Conservation (phyloP, 108 stramenopile genomes). For the Pelagomonas calceolata region DNA sequence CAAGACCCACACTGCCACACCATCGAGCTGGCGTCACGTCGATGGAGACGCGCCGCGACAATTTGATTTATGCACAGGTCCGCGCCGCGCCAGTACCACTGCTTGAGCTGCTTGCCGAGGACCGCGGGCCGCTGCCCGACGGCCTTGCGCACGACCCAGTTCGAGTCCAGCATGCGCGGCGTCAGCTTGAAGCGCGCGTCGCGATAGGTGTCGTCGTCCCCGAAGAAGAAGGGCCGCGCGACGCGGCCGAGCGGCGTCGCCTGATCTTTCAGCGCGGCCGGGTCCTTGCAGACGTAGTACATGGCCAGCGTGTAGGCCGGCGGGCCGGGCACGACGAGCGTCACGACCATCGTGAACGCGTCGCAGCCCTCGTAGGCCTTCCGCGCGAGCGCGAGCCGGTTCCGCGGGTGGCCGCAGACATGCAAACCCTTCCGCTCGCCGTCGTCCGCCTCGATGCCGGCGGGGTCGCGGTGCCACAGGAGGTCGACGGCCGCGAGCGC, state of each 20-base stretch:
- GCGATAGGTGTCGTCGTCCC: constrained; percentile 42
- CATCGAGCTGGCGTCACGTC: too few species aligned
- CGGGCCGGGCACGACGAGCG: constrained; percentile 35
- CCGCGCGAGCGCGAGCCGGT: constrained; percentile 23
- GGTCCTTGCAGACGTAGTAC: constrained; percentile 25
- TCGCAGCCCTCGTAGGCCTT: constrained; percentile 1
- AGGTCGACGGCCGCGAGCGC: constrained; percentile 24
- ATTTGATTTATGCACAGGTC: too few species aligned
- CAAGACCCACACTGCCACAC: too few species aligned
- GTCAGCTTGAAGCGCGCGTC: constrained; percentile 81
- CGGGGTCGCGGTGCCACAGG: not conserved
- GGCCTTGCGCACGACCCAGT: constrained; percentile 76
- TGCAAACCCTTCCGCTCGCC: not conserved
- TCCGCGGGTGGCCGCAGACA: constrained; percentile 19
- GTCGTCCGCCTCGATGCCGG: not conserved
- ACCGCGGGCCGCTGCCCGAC: constrained; percentile 82
- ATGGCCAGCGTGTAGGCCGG: constrained; percentile 25
- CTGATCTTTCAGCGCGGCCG: not conserved
- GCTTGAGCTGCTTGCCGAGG: constrained; percentile 82
- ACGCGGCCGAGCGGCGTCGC: constrained; percentile 32
- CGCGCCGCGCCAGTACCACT: constrained; percentile 54
- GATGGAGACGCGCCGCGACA: too few species aligned
- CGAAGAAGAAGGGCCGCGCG: constrained; percentile 28
- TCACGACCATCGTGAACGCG: constrained; percentile 31
- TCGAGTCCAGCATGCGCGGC: constrained; percentile 79